Evolutionary conservation across 306 rosid species (phyloP), one percentile per base, ranked within the genome.

Genomic region (Acmispon strigosus): DNA sequence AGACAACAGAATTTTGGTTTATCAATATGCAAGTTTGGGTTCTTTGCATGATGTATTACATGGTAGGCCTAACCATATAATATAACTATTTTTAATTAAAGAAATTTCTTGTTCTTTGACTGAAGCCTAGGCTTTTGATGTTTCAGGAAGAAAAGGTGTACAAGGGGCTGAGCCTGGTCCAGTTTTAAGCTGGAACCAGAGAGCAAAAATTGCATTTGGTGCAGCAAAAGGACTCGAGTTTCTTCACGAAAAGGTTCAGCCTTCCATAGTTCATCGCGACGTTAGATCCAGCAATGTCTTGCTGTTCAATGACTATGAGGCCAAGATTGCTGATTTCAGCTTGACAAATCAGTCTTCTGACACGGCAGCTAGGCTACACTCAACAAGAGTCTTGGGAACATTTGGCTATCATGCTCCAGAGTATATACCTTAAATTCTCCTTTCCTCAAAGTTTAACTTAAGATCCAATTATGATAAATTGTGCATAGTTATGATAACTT

Each of bases 161-260:
- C 94, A 93, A 82, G 97, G 97, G 69, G 97, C 98, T 52, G 98
- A 81, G 66, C 98, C 98, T 16, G 98, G 98, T 77, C 98, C 98
- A 27, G 90, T 53, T 63, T 84, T 90, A 36, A 87, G 11, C 67
- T 93, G 98, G 98, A 86, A 42, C 47, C 96, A 90, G 59, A 84
- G 98, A 88, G 96, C 89, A 7, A 93, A 78, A 81, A 81, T 93
- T 74, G 97, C 98, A 42, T 86, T 54, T 77, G 97, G 98, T 70
- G 98, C 97, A 69, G 98, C 98, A 29, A 93, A 88, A 84, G 98
- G 98, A 5, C 88, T 93, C 1, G 98, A 93, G 72, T 93, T 75
- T 77, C 88, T 93, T 74, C 98, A 93, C 5, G 98, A 93, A 74
- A 93, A 90, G 86, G 81, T 84, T 62, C 98, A 93, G 49, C 98